These are phyloP conservation scores for Boletus subparvulus DNA, from an alignment of 768 basidiomycete species.

Conservation along the genomic window DNA sequence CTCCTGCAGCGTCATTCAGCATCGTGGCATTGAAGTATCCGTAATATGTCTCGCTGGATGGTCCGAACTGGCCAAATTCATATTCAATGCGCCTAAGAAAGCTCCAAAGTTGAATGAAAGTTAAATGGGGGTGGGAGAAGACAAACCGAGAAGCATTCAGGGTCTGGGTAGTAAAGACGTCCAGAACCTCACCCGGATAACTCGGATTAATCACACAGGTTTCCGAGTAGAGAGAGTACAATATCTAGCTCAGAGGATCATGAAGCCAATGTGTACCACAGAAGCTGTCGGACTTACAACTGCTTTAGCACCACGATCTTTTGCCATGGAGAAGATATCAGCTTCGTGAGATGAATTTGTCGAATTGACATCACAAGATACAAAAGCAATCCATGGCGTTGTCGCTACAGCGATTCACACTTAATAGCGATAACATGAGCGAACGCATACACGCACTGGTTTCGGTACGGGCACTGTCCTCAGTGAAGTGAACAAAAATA, in stretches of 20 bases:
- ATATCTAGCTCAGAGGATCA: constrained; percentile 45
- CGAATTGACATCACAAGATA: constrained; percentile 79
- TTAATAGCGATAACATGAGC: constrained; percentile 9
- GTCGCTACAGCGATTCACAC: constrained; percentile 42
- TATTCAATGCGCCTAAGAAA: constrained; percentile 47
- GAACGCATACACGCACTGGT: constrained; percentile 50
- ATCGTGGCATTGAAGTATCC: constrained; percentile 57
- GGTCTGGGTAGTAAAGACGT: constrained; percentile 75
- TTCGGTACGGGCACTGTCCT: constrained; percentile 47
- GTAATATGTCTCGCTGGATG: constrained; percentile 50
- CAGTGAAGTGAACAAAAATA: constrained; percentile 81
- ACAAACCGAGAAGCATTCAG: constrained; percentile 55
- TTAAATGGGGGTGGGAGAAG: not conserved
- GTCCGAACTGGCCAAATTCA: constrained; percentile 61
- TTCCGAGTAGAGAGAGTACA: constrained; percentile 72
- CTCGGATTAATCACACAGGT: constrained; percentile 75
- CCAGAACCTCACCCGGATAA: constrained; percentile 68
- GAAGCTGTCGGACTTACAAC: constrained; percentile 50
- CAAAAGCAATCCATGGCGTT: constrained; percentile 90
- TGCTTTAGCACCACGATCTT: constrained; percentile 74
- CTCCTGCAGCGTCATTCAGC: constrained; percentile 52
- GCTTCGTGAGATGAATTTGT: constrained; percentile 56
- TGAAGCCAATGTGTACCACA: not conserved
- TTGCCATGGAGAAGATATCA: constrained; percentile 84
- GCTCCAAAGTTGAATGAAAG: not conserved